Base-by-base conservation (phyloP, 2,329 filamentous ascomycete genomes). In the Trichothecium sympodiale region DNA sequence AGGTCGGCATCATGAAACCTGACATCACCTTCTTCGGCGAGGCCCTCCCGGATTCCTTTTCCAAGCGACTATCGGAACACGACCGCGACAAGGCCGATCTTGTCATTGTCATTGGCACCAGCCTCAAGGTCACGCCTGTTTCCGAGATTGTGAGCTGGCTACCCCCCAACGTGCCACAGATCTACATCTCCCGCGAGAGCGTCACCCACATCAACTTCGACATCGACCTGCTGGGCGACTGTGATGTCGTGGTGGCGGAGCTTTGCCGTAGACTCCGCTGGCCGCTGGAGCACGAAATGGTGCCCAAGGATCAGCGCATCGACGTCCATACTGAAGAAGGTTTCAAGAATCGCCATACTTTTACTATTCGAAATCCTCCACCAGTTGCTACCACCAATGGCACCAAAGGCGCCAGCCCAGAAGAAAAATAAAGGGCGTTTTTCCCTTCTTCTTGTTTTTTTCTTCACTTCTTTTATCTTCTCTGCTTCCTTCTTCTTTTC, bases 11-110 rank as follows among this genome's bases (percentile, higher is more conserved):
- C 53, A 94, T 94, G 86, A 94, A 83, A 69, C 91, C 91, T 8
- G 89, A 96, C 61, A 96, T 98, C 53, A 96, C 86, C 32, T 96
- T 98, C 65, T 96, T 96, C 51, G 89, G 89, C 46, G 91, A 98
- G 61, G 71, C 79, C 34, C 77, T 98, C 1, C 88, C 89, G 0
- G 77, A 84, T 47, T 74, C 77, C 46, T 98, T 98, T 59, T 83
- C 82, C 38, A 67, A 75, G 34, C 80, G 88, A 7, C 72, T 96
- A 12, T 77, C 83, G n/a, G 71, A 84, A 41, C 73, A 85, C 47
- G 91, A 98, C 57, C 77, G 77, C 40, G 75, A 85, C 43, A 67
- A 74, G 38, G 84, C 83, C 2, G 91, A 98, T 54, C 71, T 98
- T 13, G 83, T 96, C 46, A 80, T 98, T 45, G 88, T 96, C 46